Base-by-base conservation (phyloP, 208 protist genomes). In the Blechomonas ayalai region DNA sequence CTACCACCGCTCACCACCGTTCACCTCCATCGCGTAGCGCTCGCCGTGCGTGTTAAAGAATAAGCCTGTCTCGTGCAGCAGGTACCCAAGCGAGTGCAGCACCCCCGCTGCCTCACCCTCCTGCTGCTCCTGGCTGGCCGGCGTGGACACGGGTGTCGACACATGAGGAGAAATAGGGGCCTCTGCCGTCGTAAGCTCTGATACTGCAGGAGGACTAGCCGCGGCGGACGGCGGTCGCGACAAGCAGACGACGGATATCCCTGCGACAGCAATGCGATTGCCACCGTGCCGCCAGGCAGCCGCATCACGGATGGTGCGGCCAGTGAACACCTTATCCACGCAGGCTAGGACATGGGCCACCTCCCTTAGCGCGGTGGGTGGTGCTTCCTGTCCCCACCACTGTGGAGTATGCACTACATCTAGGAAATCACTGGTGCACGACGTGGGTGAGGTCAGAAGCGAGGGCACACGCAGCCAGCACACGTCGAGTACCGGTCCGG, bases 271-370 rank as follows among this genome's bases (percentile, higher is more conserved):
- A 15, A 82, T 43, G 35, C 71, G 73, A 40, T 88, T 88, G 19
- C 79, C 51, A 8, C 73, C 79, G 44, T 88, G 83, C 6, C 67
- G 67, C 67, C 70, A 88, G 15, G 71, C 61, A 1, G 58, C 62
- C 0, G 32, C 19, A 32, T 74, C 68, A 3, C 57, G 18, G 10
- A 77, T 24, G 12, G 67, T 82, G 15, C 79, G 79, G 10, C 51
- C 52, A 10, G 52, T 48, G 28, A 68, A 81, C 9, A 51, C 64
- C 4, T 50, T 47, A 48, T 61, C 60, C 12, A 88, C 29, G 12
- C 39, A 50, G 13, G 57, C 65, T 4, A 88, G 54, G 36, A 81
- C 72, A n/a, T 43, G 36, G 12, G 73, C 73, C 1, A 88, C 58
- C 34, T 80, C 70, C 4, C 39, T 57, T 23, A 79, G 40, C 18